phyloP scores from a whole-genome alignment of 2,329 filamentous ascomycete species.

The Mycocentrospora acerina region DNA sequence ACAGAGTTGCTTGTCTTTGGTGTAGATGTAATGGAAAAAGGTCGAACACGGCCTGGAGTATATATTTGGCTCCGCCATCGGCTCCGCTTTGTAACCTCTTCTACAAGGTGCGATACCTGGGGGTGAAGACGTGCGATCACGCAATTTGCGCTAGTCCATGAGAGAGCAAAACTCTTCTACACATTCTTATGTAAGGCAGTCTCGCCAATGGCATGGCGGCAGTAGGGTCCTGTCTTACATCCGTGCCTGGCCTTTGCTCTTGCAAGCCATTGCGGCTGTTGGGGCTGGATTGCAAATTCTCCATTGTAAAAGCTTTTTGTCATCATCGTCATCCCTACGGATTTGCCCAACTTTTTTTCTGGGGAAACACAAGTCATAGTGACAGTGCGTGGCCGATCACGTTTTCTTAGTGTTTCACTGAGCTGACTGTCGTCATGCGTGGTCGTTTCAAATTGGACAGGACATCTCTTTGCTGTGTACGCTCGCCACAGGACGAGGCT shows the following conservation, averaged over 20 bases:
- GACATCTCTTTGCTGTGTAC: too few species aligned
- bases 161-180: constrained; percentile 23
- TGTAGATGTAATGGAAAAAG: constrained; percentile 15
- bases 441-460: too few species aligned
- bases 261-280: too few species aligned
- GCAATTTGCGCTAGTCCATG: constrained; percentile 34
- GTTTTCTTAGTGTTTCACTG: too few species aligned
- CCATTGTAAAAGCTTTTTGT: constrained; percentile 8
- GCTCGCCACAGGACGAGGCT: too few species aligned
- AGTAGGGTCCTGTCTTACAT: constrained; percentile 6
- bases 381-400: not conserved
- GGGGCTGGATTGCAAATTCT: constrained; percentile 1
- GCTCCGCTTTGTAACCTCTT: constrained; percentile 32
- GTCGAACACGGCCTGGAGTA: constrained; percentile 20
- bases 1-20: constrained; percentile 21
- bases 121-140: constrained; percentile 37
- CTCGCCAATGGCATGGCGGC: constrained; percentile 21
- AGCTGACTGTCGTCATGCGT: too few species aligned
- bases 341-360: constrained; percentile 9
- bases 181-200: constrained; percentile 20
- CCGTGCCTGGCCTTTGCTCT: too few species aligned
- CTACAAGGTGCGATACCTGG: constrained; percentile 29
- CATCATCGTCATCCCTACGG: constrained; percentile 10
- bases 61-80: constrained; percentile 33
- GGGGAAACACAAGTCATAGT: constrained; percentile 2